phyloP scores from a whole-genome alignment of 2,329 filamentous ascomycete genomes.

The Epichloe sp. region DNA sequence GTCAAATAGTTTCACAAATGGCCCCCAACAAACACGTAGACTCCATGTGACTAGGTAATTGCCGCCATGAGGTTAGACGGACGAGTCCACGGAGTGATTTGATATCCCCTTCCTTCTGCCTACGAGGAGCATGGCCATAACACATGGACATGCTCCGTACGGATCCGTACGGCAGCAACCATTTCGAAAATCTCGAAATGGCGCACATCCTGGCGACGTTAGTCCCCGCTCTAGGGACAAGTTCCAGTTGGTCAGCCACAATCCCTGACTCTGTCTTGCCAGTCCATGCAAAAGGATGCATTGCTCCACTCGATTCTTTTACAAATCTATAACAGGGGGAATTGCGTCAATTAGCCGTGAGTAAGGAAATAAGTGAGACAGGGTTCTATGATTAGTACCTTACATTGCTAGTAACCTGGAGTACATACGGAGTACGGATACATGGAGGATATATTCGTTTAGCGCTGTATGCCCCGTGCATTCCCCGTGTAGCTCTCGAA shows the following conservation, averaged over 20 bases:
- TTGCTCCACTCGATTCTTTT: not conserved
- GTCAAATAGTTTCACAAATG: not conserved
- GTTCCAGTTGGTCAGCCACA: conserved; percentile 31
- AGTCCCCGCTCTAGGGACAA: conserved; percentile 24
- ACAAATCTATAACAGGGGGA: no score
- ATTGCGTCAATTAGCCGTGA: no score
- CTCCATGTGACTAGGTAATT: not conserved
- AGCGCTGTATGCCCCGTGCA: no score
- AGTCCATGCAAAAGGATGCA: conserved; percentile 1
- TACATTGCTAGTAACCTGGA: no score
- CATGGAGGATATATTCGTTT: no score
- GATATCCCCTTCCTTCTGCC: not conserved
- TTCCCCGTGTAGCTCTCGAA: no score
- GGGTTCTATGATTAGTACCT: no score
- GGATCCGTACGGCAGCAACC: not conserved
- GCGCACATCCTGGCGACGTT: conserved; percentile 3
- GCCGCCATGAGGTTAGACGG: not conserved
- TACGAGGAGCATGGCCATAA: conserved; percentile 7
- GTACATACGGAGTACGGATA: no score
- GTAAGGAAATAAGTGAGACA: no score
- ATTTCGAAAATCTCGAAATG: not conserved
- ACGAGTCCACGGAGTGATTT: no score
- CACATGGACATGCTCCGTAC: no score
- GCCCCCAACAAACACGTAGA: not conserved
- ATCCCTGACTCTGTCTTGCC: conserved; percentile 9